A percentile compares a stretch with the other conserved stretches of the same genome.
phyloP scores from a whole-genome alignment of 83 land plant species.

The Thuja plicata region DNA sequence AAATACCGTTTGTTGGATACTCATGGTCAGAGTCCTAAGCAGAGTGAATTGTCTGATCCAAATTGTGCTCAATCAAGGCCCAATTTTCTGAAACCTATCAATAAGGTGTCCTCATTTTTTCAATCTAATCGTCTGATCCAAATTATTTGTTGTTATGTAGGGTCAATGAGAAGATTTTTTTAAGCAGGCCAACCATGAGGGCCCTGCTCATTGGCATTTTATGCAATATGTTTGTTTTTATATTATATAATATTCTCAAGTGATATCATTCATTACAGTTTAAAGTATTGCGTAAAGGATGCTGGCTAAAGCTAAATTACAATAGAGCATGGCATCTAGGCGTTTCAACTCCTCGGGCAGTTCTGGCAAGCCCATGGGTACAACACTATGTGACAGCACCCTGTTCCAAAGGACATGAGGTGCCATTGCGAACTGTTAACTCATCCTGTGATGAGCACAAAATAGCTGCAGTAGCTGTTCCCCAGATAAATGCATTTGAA shows the following conservation, averaged over 20 bases:
- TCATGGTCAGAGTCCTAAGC: slow-evolving; percentile 15
- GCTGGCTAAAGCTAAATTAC: slow-evolving; percentile 34
- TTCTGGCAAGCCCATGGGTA: slow-evolving; percentile 43
- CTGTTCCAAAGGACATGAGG: not conserved
- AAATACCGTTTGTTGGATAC: slow-evolving; percentile 20
- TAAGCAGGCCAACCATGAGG: not conserved
- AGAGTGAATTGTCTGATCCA: not conserved
- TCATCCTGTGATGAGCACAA: not conserved
- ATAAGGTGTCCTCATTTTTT: slow-evolving; percentile 8
- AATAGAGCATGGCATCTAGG: slow-evolving; percentile 5
- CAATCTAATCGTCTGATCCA: too few relatives aligned
- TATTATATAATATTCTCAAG: not conserved
- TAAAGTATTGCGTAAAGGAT: slow-evolving; percentile 36
- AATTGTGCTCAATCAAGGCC: slow-evolving; percentile 14
- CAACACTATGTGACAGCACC: slow-evolving; percentile 19
- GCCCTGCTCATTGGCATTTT: slow-evolving; percentile 1
- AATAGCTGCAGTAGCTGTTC: not conserved
- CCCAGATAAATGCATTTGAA: not conserved
- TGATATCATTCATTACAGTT: slow-evolving; percentile 21
- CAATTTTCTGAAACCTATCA: slow-evolving; percentile 22
- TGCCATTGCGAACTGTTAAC: not conserved
- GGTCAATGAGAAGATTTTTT: not conserved
- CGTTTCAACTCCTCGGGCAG: not conserved
- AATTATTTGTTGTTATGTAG: not conserved
- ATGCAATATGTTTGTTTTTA: not conserved